phyloP scores from a whole-genome alignment of 495 filamentous ascomycete species.

The Talaromyces stipitatus region DNA sequence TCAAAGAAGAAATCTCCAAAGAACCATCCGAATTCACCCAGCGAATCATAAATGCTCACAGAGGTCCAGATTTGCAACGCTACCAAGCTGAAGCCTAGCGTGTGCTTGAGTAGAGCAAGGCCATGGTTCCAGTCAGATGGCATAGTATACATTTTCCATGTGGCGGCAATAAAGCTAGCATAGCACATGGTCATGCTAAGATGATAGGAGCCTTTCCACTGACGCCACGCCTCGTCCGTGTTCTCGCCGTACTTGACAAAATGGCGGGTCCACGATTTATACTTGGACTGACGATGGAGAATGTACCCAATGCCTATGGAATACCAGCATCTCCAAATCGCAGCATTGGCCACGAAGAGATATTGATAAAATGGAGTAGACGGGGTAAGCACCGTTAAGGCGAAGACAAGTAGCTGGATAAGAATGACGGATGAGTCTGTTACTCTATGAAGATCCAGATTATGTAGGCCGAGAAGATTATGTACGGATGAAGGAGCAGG shows the following conservation, averaged over 20 bases:
- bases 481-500: conserved; percentile 71
- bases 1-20: conserved; percentile 96
- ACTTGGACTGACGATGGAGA: conserved; percentile 74
- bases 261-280: conserved; percentile 91
- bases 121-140: conserved; percentile 82
- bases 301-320: conserved; percentile 81
- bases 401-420: conserved; percentile 62
- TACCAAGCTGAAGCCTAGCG: conserved; percentile 72
- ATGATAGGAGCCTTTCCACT: conserved; percentile 97
- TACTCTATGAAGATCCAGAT: conserved; percentile 79
- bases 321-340: conserved; percentile 85
- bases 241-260: conserved; percentile 95
- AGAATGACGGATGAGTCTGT: conserved; percentile 76
- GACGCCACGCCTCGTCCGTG: conserved; percentile 84
- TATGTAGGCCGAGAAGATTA: conserved; percentile 70
- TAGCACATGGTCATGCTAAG: conserved; percentile 85
- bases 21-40: conserved; percentile 99
- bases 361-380: conserved; percentile 64
- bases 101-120: conserved; percentile 75
- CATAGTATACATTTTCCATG: conserved; percentile 91
- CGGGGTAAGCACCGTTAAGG: conserved; percentile 67
- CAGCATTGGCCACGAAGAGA: conserved; percentile 73
- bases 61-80: conserved; percentile 90
- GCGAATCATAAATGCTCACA: conserved; percentile 87
- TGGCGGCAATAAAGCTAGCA: conserved; percentile 78